These are phyloP conservation scores for Pyrenochaeta sp. DNA, from an alignment of 2,329 filamentous ascomycete species.

Conservation along the genomic window DNA sequence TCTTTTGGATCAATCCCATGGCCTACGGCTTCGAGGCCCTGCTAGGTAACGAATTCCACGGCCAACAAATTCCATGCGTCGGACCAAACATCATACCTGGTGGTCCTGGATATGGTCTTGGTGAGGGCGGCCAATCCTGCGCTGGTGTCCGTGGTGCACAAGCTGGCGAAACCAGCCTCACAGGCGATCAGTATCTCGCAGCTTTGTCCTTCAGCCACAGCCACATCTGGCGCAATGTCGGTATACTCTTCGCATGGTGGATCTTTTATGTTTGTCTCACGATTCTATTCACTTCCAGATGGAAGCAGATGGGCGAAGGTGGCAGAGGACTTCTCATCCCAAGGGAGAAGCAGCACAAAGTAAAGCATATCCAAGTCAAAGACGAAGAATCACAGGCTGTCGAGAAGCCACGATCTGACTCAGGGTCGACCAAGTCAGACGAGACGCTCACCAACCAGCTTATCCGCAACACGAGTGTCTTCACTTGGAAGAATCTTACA, in stretches of 20 bases:
- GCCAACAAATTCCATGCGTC: conserved; percentile 64
- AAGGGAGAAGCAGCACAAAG: conserved; percentile 44
- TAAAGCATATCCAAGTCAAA: conserved; percentile 18
- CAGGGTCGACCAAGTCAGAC: conserved; percentile 1
- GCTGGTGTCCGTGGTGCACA: conserved; percentile 65
- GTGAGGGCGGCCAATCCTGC: conserved; percentile 58
- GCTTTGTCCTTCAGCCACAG: conserved; percentile 54
- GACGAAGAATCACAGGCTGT: conserved; percentile 61
- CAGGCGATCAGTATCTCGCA: conserved; percentile 66
- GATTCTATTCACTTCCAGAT: conserved; percentile 64
- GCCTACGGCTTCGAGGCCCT: conserved; percentile 79
- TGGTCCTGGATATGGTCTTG: conserved; percentile 54
- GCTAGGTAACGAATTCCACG: conserved; percentile 79
- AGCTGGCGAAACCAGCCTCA: conserved; percentile 58
- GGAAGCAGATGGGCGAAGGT: conserved; percentile 63
- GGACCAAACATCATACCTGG: conserved; percentile 59
- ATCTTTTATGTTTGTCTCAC: conserved; percentile 61
- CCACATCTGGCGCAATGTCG: conserved; percentile 51
- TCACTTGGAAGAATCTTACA: conserved; percentile 69
- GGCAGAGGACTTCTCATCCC: conserved; percentile 67
- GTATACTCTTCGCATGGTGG: conserved; percentile 54
- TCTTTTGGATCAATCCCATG: conserved; percentile 80
- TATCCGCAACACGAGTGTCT: conserved; percentile 70
- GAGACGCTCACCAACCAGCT: conserved; percentile 51
- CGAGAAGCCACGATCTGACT: conserved; percentile 10